Conservation (phyloP, 768 basidiomycete genomes). For the Boletus bicolor region DNA sequence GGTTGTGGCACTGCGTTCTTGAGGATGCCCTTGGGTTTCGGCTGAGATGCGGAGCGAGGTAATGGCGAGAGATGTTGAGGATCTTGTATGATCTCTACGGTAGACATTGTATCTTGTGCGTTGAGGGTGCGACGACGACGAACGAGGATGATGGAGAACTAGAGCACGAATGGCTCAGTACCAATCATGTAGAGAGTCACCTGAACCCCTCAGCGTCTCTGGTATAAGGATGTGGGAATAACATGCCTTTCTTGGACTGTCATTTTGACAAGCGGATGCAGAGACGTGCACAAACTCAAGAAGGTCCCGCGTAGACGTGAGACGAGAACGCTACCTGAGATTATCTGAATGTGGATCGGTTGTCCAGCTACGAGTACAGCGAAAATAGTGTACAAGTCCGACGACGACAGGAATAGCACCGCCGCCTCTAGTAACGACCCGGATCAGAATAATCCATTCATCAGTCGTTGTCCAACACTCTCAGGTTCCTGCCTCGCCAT, state of each 20-base stretch:
- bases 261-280: neutral
- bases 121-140: neutral
- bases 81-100: constrained; percentile 36
- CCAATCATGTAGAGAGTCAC: constrained; percentile 3
- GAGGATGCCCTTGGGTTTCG: constrained; percentile 83
- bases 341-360: neutral
- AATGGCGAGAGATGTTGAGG: constrained; percentile 46
- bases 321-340: neutral
- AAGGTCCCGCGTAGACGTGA: neutral
- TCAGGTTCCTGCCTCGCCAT: constrained; percentile 97
- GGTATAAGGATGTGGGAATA: constrained; percentile 18
- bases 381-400: constrained; percentile 4
- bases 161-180: neutral
- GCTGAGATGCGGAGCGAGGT: constrained; percentile 60
- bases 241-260: constrained; percentile 21
- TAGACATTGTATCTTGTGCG: constrained; percentile 20
- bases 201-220: constrained; percentile 12
- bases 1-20: constrained; percentile 66
- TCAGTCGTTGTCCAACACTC: constrained; percentile 69
- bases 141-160: neutral
- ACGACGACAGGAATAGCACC: constrained; percentile 6
- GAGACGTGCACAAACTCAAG: neutral
- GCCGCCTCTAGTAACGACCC: neutral
- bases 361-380: neutral
- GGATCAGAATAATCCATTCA: constrained; percentile 50